Percentiles rank a stretch among this genome's conserved stretches.
Conservation (phyloP, 345 rosid species). For the Citrus medica region DNA sequence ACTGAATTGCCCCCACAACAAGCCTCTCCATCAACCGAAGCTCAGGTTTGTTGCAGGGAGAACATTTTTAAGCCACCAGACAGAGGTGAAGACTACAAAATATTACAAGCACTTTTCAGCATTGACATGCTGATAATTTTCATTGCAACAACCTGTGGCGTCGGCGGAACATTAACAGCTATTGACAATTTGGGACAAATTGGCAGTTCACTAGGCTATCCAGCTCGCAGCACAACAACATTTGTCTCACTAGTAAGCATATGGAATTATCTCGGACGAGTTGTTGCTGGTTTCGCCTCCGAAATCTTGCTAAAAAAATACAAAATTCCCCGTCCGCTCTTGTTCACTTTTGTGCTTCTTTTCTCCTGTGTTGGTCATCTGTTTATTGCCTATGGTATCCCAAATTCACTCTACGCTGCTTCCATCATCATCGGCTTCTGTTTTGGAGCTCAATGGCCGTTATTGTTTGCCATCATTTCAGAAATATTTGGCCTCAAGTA, state of each 20-base stretch:
- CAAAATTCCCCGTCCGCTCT: constrained; percentile 18
- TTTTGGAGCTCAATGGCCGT: constrained; percentile 45
- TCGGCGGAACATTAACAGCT: constrained; percentile 21
- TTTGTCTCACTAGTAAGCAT: constrained; percentile 26
- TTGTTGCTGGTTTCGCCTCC: constrained; percentile 10
- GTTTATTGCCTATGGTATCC: constrained; percentile 34
- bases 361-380: constrained; percentile 39
- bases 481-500: constrained; percentile 44
- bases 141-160: constrained; percentile 18
- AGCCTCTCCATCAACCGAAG: background rate
- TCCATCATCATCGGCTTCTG: constrained; percentile 39
- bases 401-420: constrained; percentile 31
- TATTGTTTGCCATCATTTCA: constrained; percentile 37
- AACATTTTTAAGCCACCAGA: constrained; percentile 18
- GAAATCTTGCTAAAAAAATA: constrained; percentile 16
- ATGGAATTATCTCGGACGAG: constrained; percentile 25
- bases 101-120: constrained; percentile 22
- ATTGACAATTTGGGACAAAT: constrained; percentile 22
- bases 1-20: constrained; percentile 4
- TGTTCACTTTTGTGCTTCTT: constrained; percentile 31
- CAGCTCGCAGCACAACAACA: constrained; percentile 15
- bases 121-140: constrained; percentile 21
- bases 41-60: constrained; percentile 1
- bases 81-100: constrained; percentile 23
- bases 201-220: constrained; percentile 18